These are phyloP conservation scores for Crucibulum cyathiforme DNA, from an alignment of 1,284 basidiomycete species.

Conservation along the genomic window DNA sequence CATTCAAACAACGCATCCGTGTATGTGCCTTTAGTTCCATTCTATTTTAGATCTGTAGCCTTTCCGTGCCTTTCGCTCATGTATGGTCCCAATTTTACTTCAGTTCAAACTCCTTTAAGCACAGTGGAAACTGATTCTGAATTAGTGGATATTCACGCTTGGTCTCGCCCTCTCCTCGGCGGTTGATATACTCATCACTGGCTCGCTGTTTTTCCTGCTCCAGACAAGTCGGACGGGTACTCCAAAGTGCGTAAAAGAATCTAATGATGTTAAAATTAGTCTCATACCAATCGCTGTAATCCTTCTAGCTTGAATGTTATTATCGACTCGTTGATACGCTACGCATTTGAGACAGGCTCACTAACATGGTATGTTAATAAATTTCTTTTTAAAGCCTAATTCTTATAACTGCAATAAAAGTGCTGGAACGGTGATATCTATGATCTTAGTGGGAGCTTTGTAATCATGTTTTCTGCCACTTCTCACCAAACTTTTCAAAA, in stretches of 20 bases:
- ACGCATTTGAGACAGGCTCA: conserved; percentile 60
- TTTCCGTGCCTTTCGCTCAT: no score
- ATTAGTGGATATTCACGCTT: conserved; percentile 61
- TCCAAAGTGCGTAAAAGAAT: conserved; percentile 37
- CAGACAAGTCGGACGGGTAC: conserved; percentile 47
- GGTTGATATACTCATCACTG: conserved; percentile 59
- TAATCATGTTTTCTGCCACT: neutral
- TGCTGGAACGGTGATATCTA: conserved; percentile 52
- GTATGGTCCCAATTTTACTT: no score
- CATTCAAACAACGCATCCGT: conserved; percentile 35
- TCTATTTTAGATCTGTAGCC: neutral
- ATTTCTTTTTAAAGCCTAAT: neutral
- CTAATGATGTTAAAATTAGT: neutral
- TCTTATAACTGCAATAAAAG: conserved; percentile 24
- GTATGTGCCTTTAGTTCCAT: conserved; percentile 19
- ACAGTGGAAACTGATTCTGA: neutral
- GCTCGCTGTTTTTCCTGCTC: conserved; percentile 53
- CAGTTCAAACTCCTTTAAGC: neutral
- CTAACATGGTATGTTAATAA: conserved; percentile 51
- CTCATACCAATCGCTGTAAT: neutral
- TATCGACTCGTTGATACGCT: conserved; percentile 54
- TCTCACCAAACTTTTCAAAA: conserved; percentile 16
- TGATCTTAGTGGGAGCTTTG: conserved; percentile 50
- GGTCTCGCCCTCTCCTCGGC: conserved; percentile 57
- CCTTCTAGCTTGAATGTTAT: conserved; percentile 49